Evolutionary conservation across 2,329 filamentous ascomycete species (phyloP), one percentile per base, ranked within the genome.

Genomic region (Exserohilum rostratum): DNA sequence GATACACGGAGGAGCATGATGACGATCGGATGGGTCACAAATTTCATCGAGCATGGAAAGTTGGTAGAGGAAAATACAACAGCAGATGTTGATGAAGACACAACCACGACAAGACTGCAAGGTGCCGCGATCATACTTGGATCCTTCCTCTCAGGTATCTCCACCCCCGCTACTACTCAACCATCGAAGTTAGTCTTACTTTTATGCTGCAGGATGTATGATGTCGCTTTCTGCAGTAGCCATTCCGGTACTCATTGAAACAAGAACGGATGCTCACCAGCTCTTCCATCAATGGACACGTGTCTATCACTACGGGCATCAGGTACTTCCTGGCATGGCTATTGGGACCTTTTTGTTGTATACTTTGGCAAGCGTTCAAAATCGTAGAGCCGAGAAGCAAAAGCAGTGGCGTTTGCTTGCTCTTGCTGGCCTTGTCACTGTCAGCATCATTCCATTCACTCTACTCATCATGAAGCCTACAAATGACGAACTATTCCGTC

Each of bases 1-100:
- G 80, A 83, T 61, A 81, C 78, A 7, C 30, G 10, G 10, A 33
- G 30, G 30, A 33, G 30, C 30, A 12, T n/a, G 10, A 33, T 33
- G 30, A 33, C 30, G 10, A 33, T 33, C 11, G 30, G 30, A 33
- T 33, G 30, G 30, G 30, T 33, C 10, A 33, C 30, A 9, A 9
- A 33, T 33, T 33, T 33, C 10, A 33, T 33, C 13, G 30, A 33
- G 30, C 30, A 33, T 33, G 30, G 30, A 33, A n/a, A 11, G 13
- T 12, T 33, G 13, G 30, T 33, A 33, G 30, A 33, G 10, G 30
- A n/a, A 4, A 12, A 3, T n/a, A 9, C 30, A 12, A 12, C 30
- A n/a, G 30, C 5, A 6, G 11, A n/a, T 12, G 5, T 12, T 33
- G 3, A 3, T 11, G 30, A n/a, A 33, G 30, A 5, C 5, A 33